phyloP scores from a whole-genome alignment of 1,139 yeast species.

The Debaryomycetaceae sp. region DNA sequence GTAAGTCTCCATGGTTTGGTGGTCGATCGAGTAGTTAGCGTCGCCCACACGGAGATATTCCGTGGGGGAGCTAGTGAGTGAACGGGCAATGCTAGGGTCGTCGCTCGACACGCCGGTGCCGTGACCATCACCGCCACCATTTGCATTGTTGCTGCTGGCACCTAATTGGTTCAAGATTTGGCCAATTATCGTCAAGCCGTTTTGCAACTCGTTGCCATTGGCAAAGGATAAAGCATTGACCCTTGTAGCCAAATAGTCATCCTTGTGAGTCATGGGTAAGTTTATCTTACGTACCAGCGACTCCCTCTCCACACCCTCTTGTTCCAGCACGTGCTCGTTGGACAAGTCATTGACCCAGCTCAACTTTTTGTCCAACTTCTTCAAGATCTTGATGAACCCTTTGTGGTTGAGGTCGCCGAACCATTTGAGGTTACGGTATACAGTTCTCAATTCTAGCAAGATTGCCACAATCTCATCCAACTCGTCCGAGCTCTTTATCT shows the following conservation, averaged over 20 bases:
- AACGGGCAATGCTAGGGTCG: conserved; percentile 1
- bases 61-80: conserved; percentile 1
- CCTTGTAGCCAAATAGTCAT: conserved; percentile 62
- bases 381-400: conserved; percentile 84
- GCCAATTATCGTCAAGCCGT: conserved; percentile 53
- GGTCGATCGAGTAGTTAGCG: conserved; percentile 25
- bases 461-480: conserved; percentile 74
- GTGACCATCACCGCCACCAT: conserved; percentile 8
- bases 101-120: conserved; percentile 1
- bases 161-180: conserved; percentile 42
- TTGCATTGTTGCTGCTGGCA: conserved; percentile 9
- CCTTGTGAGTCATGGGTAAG: conserved; percentile 60
- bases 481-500: conserved; percentile 52
- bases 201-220: conserved; percentile 55
- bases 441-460: conserved; percentile 71
- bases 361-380: conserved; percentile 84
- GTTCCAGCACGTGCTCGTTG: conserved; percentile 9
- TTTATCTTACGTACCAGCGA: conserved; percentile 9
- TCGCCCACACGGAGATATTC: conserved; percentile 16
- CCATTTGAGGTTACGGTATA: conserved; percentile 83
- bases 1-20: conserved; percentile 22
- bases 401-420: conserved; percentile 89
- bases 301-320: conserved; percentile 8
- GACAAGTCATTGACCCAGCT: conserved; percentile 18
- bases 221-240: conserved; percentile 78